Evolutionary conservation across 306 rosid genomes (phyloP).

Genomic region (Cercis canadensis): DNA sequence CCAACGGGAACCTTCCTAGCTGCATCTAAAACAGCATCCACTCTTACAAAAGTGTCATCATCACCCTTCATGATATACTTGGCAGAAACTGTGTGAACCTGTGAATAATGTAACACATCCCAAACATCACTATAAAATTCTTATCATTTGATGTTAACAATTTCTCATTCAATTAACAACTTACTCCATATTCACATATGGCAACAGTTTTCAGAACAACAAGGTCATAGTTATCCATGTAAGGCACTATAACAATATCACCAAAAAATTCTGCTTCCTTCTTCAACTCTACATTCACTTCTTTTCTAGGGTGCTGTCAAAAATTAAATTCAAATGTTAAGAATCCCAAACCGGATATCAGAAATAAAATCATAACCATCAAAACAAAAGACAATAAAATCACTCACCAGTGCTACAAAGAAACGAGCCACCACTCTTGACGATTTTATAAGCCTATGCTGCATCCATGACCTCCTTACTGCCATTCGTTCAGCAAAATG

Average conservation of each 20-base stretch:
- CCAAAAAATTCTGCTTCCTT: conserved; percentile 93
- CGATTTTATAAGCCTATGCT: conserved; percentile 72
- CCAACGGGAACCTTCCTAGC: conserved; percentile 53
- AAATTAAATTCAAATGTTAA: conserved; percentile 35
- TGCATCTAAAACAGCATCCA: conserved; percentile 62
- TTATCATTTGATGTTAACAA: conserved; percentile 1
- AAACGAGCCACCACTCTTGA: conserved; percentile 85
- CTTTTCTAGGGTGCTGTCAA: conserved; percentile 74
- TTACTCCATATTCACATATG: conserved; percentile 95
- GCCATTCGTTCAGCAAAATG: conserved; percentile 99
- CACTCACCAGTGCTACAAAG: conserved; percentile 89
- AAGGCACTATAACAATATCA: conserved; percentile 91
- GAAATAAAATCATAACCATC: conserved; percentile 8
- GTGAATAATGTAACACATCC: conserved; percentile 35
- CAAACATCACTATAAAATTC: conserved; percentile 15
- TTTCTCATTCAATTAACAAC: conserved; percentile 36
- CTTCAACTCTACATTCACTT: conserved; percentile 75
- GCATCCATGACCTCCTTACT: conserved; percentile 95
- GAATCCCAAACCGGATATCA: conserved; percentile 14
- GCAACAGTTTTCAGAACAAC: conserved; percentile 97
- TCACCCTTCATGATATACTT: conserved; percentile 93
- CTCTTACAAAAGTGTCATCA: conserved; percentile 92
- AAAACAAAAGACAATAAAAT: conserved; percentile 6
- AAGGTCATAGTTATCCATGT: conserved; percentile 94
- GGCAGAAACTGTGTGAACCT: conserved; percentile 74